Base-by-base conservation (phyloP, 805 yeast species). In the Ascoidea rubescens region DNA sequence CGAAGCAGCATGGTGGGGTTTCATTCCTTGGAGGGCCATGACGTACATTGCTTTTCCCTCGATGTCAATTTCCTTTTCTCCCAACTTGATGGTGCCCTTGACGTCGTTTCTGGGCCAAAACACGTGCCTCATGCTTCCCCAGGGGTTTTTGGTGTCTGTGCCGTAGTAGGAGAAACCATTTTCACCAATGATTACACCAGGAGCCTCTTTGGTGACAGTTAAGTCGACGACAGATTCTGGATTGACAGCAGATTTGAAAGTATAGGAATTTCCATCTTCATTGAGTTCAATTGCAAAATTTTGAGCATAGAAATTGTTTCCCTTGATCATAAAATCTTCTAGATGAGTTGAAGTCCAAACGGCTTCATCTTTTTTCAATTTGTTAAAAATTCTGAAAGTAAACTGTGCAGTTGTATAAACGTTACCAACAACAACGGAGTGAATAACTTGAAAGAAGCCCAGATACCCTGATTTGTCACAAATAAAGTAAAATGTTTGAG, bases 1-100 rank as follows among this genome's bases (percentile, higher is more conserved):
- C 55, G 95, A 87, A 53, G 99, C 99, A 43, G 97, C 96, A 69
- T 93, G 99, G 68, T 93, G 97, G 6, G 99, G 99, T 68, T 93
- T 93, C 98, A 93, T 90, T 56, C 98, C 98, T 72, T 93, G 99
- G 59, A 88, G 71, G 5, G 99, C 99, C 91, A 87, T 83, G 51
- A 91, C 96, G 64, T 81, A 90, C 95, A 93, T 85, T 50, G 88
- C 75, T 32, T 62, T 58, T 48, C 70, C 58, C 32, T 67, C 71
- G 50, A 73, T 60, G 3, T 61, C 56, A 44, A 60, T 57, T 44
- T 55, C 54, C 50, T 65, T 50, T 46, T 58, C 53, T 33, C 57
- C 53, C 28, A 56, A 50, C 31, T 55, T 54, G 47, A 93, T 67
- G 17, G 78, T 71, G 62, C 99, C 99, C 17, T 62, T 63, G 48